phyloP scores from a whole-genome alignment of 139 green algal species.

The Auxenochlorella pyrenoidosa region DNA sequence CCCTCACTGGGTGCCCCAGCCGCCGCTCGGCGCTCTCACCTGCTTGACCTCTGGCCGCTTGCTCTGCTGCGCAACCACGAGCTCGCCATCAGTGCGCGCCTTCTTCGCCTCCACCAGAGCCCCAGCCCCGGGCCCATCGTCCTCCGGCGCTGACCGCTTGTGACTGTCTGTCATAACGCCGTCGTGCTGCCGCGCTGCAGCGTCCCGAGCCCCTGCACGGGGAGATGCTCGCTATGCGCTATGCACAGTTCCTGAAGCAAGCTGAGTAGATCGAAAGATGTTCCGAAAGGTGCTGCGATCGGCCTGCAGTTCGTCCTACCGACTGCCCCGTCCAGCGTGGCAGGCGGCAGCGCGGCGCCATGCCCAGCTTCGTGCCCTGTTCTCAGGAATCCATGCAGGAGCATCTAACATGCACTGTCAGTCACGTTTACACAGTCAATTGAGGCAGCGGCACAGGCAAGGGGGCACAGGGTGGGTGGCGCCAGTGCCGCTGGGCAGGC shows the following conservation, averaged over 20 bases:
- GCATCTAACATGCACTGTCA: background rate
- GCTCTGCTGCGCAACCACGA: constrained; percentile 23
- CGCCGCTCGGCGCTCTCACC: background rate
- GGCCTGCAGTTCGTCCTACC: no score
- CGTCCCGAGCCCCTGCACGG: background rate
- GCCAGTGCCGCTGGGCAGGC: background rate
- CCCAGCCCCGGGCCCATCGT: background rate
- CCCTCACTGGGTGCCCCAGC: background rate
- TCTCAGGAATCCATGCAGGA: background rate
- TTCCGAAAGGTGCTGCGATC: no score
- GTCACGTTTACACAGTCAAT: background rate
- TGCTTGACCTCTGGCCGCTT: constrained; percentile 37
- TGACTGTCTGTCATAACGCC: background rate
- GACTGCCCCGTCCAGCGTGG: background rate
- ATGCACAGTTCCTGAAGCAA: no score
- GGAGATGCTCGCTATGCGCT: background rate
- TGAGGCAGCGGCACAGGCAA: background rate
- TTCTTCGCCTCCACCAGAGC: constrained; percentile 40
- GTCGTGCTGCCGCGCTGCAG: background rate
- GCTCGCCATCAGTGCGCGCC: constrained; percentile 15
- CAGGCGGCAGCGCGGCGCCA: background rate
- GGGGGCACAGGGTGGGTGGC: no score
- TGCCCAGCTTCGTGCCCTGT: background rate
- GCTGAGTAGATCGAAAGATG: no score
- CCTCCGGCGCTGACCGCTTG: constrained; percentile 15